Evolutionary conservation across 2,329 filamentous ascomycete species (phyloP).

Genomic region (Phoma sp.): DNA sequence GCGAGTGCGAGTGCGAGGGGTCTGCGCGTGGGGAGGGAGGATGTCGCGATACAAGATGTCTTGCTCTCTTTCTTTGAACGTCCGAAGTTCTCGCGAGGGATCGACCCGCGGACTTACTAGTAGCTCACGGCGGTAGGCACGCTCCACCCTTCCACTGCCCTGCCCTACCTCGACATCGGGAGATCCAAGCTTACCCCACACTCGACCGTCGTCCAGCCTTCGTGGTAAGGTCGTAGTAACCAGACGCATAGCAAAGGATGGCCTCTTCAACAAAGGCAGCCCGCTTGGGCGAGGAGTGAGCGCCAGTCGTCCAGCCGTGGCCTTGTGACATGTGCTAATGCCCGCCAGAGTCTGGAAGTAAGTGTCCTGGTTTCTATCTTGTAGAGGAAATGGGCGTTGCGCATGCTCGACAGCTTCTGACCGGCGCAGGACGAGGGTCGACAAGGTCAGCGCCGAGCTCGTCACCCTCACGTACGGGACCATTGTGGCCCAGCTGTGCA

Average conservation of each 20-base stretch:
- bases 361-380: conserved; percentile 49
- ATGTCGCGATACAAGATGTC: conserved; percentile 2
- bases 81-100: conserved; percentile 12
- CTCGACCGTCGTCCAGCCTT: background rate
- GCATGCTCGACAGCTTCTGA: conserved; percentile 27
- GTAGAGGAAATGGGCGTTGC: no score
- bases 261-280: conserved; percentile 68
- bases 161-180: background rate
- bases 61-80: conserved; percentile 5
- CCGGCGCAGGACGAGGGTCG: conserved; percentile 78
- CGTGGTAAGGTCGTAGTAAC: background rate
- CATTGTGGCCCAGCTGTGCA: conserved; percentile 94
- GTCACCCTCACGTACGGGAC: conserved; percentile 98
- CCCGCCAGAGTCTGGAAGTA: conserved; percentile 85
- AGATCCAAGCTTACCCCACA: conserved; percentile 9
- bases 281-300: conserved; percentile 77
- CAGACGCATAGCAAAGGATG: conserved; percentile 38
- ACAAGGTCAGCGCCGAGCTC: conserved; percentile 97
- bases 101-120: conserved; percentile 5
- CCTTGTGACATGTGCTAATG: conserved; percentile 40
- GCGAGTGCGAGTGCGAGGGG: no score
- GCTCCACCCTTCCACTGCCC: background rate
- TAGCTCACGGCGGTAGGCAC: conserved; percentile 11
- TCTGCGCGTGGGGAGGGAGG: background rate
- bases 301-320: conserved; percentile 30